A percentile compares a stretch with the other conserved stretches of the same genome.
Conservation (phyloP, 306 rosid species). For the Prunus armeniaca region DNA sequence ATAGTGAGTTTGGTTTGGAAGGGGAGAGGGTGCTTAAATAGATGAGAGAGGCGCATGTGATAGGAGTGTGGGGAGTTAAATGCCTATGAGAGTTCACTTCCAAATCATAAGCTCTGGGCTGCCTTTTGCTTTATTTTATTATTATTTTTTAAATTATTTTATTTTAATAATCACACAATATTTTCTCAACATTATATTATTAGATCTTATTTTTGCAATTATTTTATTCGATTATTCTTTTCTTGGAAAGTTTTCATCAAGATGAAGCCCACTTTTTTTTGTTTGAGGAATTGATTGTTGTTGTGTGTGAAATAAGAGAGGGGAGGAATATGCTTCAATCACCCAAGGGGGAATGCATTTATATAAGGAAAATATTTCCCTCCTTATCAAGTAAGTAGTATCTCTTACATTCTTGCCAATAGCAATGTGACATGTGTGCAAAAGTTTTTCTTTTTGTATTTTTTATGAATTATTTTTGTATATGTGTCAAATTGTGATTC, state of each 20-base stretch:
- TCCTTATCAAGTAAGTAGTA: too few species aligned
- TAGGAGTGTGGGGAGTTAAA: constrained; percentile 25
- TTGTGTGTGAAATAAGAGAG: constrained; percentile 16
- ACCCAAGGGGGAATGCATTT: constrained; percentile 13
- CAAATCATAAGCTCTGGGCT: constrained; percentile 31
- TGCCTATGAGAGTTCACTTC: constrained; percentile 23
- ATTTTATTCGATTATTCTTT: constrained; percentile 28
- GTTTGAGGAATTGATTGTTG: neutral
- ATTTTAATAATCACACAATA: constrained; percentile 18
- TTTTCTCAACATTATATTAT: constrained; percentile 34
- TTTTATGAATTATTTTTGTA: too few species aligned
- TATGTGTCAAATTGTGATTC: too few species aligned
- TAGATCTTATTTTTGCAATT: constrained; percentile 40
- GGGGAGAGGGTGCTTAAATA: constrained; percentile 53
- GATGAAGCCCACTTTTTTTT: neutral
- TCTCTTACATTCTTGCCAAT: too few species aligned
- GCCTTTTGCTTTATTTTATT: neutral
- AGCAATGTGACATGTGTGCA: too few species aligned
- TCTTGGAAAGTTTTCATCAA: constrained; percentile 31
- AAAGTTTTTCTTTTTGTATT: too few species aligned
- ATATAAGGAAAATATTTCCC: too few species aligned
- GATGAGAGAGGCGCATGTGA: constrained; percentile 43
- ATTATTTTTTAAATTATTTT: too few species aligned
- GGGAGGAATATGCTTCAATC: constrained; percentile 20
- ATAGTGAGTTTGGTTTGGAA: constrained; percentile 44